Evolutionary conservation across 1,284 basidiomycete species (phyloP).

Genomic region (Gymnopus androsaceus): DNA sequence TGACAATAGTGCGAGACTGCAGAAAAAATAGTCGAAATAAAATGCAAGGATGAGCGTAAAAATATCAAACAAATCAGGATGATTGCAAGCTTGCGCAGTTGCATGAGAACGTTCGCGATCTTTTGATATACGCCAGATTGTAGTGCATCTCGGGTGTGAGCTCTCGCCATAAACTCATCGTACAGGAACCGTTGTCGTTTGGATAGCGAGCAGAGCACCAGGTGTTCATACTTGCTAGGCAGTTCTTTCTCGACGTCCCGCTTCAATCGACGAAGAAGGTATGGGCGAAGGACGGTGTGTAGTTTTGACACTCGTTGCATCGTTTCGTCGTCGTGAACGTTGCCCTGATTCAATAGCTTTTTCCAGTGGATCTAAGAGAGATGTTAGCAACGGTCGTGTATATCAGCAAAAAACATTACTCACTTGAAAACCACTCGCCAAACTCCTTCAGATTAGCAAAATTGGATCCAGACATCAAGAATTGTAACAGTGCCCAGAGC

Average conservation of each 20-base stretch:
- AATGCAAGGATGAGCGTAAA: too few species aligned
- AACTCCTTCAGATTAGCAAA: slow-evolving; percentile 96
- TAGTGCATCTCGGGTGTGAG: slow-evolving; percentile 85
- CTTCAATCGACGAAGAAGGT: slow-evolving; percentile 92
- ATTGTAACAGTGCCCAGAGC: slow-evolving; percentile 93
- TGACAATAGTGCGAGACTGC: slow-evolving; percentile 90
- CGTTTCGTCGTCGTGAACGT: slow-evolving; percentile 80
- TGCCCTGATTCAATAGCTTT: slow-evolving; percentile 91
- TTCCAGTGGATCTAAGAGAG: slow-evolving; percentile 78
- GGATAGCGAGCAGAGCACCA: slow-evolving; percentile 89
- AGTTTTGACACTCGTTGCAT: slow-evolving; percentile 87
- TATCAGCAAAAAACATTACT: slow-evolving; percentile 31
- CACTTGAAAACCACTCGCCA: slow-evolving; percentile 95
- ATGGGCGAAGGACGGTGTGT: slow-evolving; percentile 91
- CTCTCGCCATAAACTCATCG: slow-evolving; percentile 96
- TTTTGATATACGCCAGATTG: slow-evolving; percentile 86
- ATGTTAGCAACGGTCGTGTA: slow-evolving; percentile 3
- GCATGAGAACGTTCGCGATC: slow-evolving; percentile 97
- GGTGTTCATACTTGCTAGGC: slow-evolving; percentile 93
- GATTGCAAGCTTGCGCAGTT: slow-evolving; percentile 93
- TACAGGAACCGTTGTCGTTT: slow-evolving; percentile 96
- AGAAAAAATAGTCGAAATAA: too few species aligned
- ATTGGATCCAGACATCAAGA: slow-evolving; percentile 91
- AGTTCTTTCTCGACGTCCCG: slow-evolving; percentile 95
- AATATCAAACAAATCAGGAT: slow-evolving; percentile 97